Evolutionary conservation across 495 filamentous ascomycete genomes (phyloP).

Genomic region (Friedmanniomyces simplex): DNA sequence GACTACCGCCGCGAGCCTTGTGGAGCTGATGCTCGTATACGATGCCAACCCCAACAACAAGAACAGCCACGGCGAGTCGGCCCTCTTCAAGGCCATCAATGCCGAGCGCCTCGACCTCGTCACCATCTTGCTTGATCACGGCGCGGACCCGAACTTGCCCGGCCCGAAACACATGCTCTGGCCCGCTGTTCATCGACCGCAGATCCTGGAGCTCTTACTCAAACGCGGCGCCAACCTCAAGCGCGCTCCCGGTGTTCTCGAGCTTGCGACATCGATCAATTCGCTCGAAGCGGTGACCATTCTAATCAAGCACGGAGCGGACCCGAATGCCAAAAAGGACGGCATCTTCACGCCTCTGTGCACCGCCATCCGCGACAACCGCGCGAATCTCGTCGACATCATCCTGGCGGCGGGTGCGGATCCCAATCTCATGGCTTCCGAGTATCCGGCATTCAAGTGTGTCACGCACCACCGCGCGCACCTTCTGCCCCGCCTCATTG

Average conservation of each 20-base stretch:
- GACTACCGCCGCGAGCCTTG: constrained; percentile 32
- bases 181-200: constrained; percentile 35
- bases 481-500: constrained; percentile 39
- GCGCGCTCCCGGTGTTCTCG: constrained; percentile 39
- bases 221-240: constrained; percentile 36
- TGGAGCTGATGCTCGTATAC: constrained; percentile 40
- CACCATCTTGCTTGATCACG: constrained; percentile 27
- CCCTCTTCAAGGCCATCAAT: constrained; percentile 37
- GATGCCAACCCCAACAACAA: constrained; percentile 43
- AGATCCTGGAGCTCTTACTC: constrained; percentile 36
- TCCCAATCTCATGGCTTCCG: constrained; percentile 43
- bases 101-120: constrained; percentile 30
- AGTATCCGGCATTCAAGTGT: constrained; percentile 47
- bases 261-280: constrained; percentile 39
- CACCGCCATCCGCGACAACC: constrained; percentile 46
- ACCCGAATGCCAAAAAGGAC: constrained; percentile 45
- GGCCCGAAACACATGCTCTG: constrained; percentile 43
- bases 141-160: constrained; percentile 38
- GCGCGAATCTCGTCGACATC: constrained; percentile 40
- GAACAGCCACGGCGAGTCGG: constrained; percentile 40
- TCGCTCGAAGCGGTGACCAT: constrained; percentile 40
- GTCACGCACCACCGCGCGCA: constrained; percentile 43
- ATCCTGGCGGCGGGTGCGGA: constrained; percentile 42
- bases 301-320: constrained; percentile 41
- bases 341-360: constrained; percentile 47